phyloP scores from a whole-genome alignment of 805 yeast species.

The Wickerhamiella shivajii region DNA sequence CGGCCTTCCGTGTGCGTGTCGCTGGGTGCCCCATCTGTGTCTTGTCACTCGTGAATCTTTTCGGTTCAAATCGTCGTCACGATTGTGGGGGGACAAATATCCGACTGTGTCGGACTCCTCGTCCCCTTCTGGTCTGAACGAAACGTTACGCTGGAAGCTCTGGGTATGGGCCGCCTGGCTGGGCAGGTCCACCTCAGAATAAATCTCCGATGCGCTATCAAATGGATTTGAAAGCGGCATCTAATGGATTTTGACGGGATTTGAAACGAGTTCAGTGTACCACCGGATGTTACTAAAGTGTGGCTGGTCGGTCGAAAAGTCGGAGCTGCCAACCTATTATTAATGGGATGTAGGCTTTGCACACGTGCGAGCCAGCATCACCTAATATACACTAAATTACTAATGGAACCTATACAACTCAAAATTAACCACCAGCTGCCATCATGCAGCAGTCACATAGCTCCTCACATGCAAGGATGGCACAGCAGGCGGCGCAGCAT shows the following conservation, averaged over 20 bases:
- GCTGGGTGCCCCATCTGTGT: conserved; percentile 66
- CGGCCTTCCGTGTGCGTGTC: conserved; percentile 60
- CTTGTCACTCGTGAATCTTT: conserved; percentile 8
- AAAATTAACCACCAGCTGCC: conserved; percentile 1
- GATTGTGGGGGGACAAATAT: background rate
- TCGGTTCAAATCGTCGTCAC: conserved; percentile 4
- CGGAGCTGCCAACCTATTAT: too few species aligned
- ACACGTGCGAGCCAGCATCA: conserved; percentile 1
- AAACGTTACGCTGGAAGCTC: background rate
- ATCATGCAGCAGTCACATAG: conserved; percentile 4
- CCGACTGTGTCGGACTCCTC: conserved; percentile 3
- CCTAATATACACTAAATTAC: too few species aligned
- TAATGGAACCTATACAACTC: too few species aligned
- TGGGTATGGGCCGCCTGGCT: conserved; percentile 3
- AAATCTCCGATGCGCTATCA: conserved; percentile 4
- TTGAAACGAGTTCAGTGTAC: too few species aligned
- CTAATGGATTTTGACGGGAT: too few species aligned
- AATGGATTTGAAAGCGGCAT: conserved; percentile 19
- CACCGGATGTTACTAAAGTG: too few species aligned
- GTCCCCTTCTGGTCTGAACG: conserved; percentile 5
- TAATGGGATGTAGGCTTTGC: background rate
- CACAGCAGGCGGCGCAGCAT: conserved; percentile 14
- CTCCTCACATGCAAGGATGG: conserved; percentile 10
- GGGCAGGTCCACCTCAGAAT: conserved; percentile 1
- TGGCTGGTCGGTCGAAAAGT: too few species aligned